These are phyloP conservation scores for Globisporangium cylindrosporum DNA, from an alignment of 352 stramenopile species.

Conservation along the genomic window DNA sequence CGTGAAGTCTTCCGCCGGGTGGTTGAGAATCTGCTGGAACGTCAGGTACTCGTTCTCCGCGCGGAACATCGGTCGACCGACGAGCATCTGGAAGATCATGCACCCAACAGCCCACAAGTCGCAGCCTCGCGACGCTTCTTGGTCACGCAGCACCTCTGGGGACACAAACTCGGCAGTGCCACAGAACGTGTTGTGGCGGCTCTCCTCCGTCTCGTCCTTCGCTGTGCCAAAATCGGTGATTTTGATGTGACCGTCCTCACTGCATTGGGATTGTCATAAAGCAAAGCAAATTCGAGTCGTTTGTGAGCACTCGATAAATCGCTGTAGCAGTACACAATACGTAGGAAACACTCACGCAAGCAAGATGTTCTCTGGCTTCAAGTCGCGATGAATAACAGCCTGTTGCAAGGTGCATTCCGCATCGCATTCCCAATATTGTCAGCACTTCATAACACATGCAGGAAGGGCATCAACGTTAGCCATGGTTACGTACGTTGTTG, in stretches of 20 bases:
- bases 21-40: conserved; percentile 89
- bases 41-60: conserved; percentile 90
- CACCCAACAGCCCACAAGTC: conserved; percentile 91
- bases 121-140: conserved; percentile 76
- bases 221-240: conserved; percentile 90
- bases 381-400: conserved; percentile 94
- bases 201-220: conserved; percentile 80
- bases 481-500: conserved; percentile 43
- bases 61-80: conserved; percentile 80
- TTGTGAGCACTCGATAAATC: neutral
- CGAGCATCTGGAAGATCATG: conserved; percentile 90
- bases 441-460: neutral
- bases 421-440: conserved; percentile 5
- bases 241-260: conserved; percentile 85
- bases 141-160: conserved; percentile 86
- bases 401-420: conserved; percentile 18
- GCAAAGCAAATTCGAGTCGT: neutral
- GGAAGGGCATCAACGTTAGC: neutral
- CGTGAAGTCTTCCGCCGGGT: conserved; percentile 72
- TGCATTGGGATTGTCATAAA: conserved; percentile 5
- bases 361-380: conserved; percentile 92
- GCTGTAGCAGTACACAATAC: neutral
- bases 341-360: conserved; percentile 34
- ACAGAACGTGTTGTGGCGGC: conserved; percentile 85
- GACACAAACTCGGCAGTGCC: conserved; percentile 92